A percentile compares a stretch with the other conserved stretches of the same genome.
Conservation (phyloP, 768 basidiomycete genomes). For the Leucogyrophana mollusca region DNA sequence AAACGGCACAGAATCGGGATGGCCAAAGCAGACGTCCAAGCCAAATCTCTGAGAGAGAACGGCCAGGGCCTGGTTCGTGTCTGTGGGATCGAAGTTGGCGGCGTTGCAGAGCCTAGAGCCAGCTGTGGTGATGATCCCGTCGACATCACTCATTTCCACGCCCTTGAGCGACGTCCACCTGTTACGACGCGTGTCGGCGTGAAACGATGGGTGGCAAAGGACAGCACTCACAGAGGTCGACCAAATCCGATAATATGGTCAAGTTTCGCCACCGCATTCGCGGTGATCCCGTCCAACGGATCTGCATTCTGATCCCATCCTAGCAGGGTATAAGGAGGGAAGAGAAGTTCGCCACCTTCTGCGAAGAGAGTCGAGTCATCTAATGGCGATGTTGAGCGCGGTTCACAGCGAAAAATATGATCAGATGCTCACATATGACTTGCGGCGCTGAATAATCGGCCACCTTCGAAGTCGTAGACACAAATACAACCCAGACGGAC, state of each 20-base stretch:
- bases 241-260: constrained; percentile 1
- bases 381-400: background rate
- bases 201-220: too few relatives aligned
- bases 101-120: background rate
- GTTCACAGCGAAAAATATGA: background rate
- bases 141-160: background rate
- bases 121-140: background rate
- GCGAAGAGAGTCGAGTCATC: constrained; percentile 1
- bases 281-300: background rate
- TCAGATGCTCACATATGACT: background rate
- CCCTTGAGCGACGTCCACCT: background rate
- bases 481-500: constrained; percentile 4
- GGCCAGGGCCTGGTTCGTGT: constrained; percentile 1
- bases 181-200: background rate
- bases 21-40: background rate
- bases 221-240: too few relatives aligned
- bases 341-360: background rate
- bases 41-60: constrained; percentile 10
- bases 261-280: constrained; percentile 2
- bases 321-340: constrained; percentile 2
- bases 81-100: background rate
- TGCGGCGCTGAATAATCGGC: background rate
- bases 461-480: constrained; percentile 2
- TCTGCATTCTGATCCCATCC: constrained; percentile 8
- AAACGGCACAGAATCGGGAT: background rate